A percentile compares a stretch with the other conserved stretches of the same genome.
phyloP scores from a whole-genome alignment of 768 basidiomycete species.

The Psilocybe tampanensis region DNA sequence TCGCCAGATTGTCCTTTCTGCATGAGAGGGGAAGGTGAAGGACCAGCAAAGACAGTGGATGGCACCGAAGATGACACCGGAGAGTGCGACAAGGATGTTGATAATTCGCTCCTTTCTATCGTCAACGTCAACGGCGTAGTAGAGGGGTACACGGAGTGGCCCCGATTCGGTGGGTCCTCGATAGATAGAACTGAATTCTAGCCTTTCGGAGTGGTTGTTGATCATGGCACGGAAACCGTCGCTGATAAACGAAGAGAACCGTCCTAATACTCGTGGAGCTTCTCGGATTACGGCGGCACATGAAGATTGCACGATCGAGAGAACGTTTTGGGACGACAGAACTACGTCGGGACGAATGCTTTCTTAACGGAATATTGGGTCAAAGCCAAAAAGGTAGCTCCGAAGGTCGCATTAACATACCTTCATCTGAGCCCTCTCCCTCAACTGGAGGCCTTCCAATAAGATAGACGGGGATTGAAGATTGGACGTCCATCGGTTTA shows the following conservation, averaged over 20 bases:
- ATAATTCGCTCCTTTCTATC: background rate
- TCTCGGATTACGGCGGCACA: too few species aligned
- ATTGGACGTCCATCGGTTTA: conserved; percentile 18
- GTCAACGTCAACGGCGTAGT: background rate
- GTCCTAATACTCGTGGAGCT: too few species aligned
- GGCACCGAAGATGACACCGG: background rate
- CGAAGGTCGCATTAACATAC: background rate
- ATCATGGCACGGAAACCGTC: background rate
- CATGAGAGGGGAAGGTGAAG: background rate
- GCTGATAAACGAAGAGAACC: background rate
- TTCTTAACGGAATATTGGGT: too few species aligned
- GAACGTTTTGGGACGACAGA: too few species aligned
- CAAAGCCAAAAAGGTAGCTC: background rate
- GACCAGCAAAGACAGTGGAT: background rate
- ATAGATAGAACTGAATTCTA: background rate
- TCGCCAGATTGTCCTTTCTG: background rate
- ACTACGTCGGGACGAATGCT: too few species aligned
- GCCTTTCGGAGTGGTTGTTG: background rate
- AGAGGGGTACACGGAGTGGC: background rate
- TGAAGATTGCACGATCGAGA: too few species aligned
- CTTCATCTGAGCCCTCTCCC: background rate
- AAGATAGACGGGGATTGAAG: conserved; percentile 6
- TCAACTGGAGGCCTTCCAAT: background rate
- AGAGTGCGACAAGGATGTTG: background rate
- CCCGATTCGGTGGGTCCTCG: background rate